These are phyloP conservation scores for Globisporangium orthogonon DNA, from an alignment of 352 stramenopile species.

Conservation along the genomic window DNA sequence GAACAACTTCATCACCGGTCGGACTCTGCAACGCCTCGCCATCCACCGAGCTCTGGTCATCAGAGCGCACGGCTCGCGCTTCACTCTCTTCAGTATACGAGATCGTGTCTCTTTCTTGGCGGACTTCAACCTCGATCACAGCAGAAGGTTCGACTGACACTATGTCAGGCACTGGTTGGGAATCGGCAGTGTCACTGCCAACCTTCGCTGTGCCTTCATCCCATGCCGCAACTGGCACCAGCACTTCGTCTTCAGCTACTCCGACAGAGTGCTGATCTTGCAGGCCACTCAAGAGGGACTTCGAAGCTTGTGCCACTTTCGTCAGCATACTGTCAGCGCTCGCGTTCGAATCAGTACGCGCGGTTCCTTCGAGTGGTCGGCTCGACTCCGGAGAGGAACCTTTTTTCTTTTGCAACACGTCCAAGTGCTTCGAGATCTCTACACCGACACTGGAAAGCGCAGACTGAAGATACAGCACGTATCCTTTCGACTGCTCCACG, in stretches of 20 bases:
- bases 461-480: constrained; percentile 20
- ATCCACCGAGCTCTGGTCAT: not conserved
- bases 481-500: constrained; percentile 24
- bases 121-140: constrained; percentile 4
- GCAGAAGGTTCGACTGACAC: not conserved
- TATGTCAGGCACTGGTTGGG: not conserved
- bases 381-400: not conserved
- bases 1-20: not conserved
- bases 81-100: not conserved
- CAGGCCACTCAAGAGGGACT: constrained; percentile 14
- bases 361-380: not conserved
- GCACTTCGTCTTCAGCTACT: not conserved
- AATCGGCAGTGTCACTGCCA: not conserved
- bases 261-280: not conserved
- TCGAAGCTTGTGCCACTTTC: constrained; percentile 29
- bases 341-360: not conserved
- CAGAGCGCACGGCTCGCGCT: not conserved
- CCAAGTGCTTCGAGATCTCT: not conserved
- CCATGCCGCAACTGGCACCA: not conserved
- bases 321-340: constrained; percentile 11
- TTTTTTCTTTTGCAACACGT: not conserved
- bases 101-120: not conserved
- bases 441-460: constrained; percentile 14
- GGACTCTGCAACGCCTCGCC: not conserved
- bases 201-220: not conserved